Evolutionary conservation across 2,329 filamentous ascomycete species (phyloP).

Genomic region (Phialocephala subalpina): DNA sequence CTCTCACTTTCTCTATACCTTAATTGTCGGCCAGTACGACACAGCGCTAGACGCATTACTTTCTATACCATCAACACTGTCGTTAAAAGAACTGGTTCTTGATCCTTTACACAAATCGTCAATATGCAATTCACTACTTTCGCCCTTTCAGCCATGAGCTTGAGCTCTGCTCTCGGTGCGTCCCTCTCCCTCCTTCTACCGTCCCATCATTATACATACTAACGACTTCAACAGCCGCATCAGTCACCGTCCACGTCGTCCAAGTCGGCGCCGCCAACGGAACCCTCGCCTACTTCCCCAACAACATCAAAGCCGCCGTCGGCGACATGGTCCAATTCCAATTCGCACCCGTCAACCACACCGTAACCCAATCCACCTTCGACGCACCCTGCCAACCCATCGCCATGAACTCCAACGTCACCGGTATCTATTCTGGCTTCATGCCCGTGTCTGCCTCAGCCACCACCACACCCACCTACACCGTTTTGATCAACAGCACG

Average conservation of each 20-base stretch:
- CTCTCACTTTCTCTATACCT: constrained; percentile 23
- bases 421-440: constrained; percentile 74
- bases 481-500: constrained; percentile 71
- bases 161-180: constrained; percentile 42
- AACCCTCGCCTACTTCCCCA: constrained; percentile 68
- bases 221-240: constrained; percentile 4
- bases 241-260: constrained; percentile 64
- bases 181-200: constrained; percentile 1
- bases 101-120: constrained; percentile 22
- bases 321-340: constrained; percentile 75
- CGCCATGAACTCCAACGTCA: constrained; percentile 53
- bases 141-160: constrained; percentile 41
- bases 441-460: constrained; percentile 65
- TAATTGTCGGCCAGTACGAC: constrained; percentile 46
- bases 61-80: constrained; percentile 30
- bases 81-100: constrained; percentile 34
- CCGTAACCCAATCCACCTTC: constrained; percentile 80
- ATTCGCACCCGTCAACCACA: constrained; percentile 76
- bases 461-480: constrained; percentile 70
- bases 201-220: too few species aligned
- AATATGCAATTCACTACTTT: constrained; percentile 45
- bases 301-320: constrained; percentile 67
- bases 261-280: constrained; percentile 61
- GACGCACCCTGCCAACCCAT: constrained; percentile 74
- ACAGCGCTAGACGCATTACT: constrained; percentile 43